Evolutionary conservation across 306 rosid genomes (phyloP).

Genomic region (Lathyrus sativus): DNA sequence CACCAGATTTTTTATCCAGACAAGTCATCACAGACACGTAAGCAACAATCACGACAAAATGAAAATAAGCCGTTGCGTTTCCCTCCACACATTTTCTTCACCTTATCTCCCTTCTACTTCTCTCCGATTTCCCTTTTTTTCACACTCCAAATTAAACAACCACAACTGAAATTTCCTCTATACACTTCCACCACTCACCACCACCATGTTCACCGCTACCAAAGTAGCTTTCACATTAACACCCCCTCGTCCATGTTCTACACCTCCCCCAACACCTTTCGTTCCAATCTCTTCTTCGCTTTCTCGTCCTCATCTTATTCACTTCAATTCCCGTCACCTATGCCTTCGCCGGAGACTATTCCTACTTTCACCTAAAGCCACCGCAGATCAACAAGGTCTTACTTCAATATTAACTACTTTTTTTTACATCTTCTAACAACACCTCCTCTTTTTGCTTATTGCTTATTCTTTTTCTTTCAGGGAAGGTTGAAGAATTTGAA

Average conservation of each 20-base stretch:
- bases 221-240: conserved; percentile 61
- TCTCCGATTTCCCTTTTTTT: conserved; percentile 32
- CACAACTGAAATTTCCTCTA: not conserved
- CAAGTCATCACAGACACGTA: conserved; percentile 20
- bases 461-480: conserved; percentile 41
- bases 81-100: conserved; percentile 68
- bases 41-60: conserved; percentile 33
- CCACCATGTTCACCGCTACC: conserved; percentile 50
- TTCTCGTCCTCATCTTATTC: conserved; percentile 49
- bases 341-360: conserved; percentile 53
- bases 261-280: conserved; percentile 51
- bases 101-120: conserved; percentile 62
- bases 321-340: conserved; percentile 53
- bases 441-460: not conserved
- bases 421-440: not conserved
- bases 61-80: conserved; percentile 50
- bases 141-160: conserved; percentile 50
- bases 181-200: conserved; percentile 13
- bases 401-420: not conserved
- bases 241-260: conserved; percentile 47
- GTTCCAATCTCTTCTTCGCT: conserved; percentile 46
- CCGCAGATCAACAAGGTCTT: conserved; percentile 81
- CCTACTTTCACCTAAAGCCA: conserved; percentile 60
- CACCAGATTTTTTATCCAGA: conserved; percentile 6
- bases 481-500: conserved; percentile 61